phyloP scores from a whole-genome alignment of 2,329 filamentous ascomycete species.

The Xylaria sp. region DNA sequence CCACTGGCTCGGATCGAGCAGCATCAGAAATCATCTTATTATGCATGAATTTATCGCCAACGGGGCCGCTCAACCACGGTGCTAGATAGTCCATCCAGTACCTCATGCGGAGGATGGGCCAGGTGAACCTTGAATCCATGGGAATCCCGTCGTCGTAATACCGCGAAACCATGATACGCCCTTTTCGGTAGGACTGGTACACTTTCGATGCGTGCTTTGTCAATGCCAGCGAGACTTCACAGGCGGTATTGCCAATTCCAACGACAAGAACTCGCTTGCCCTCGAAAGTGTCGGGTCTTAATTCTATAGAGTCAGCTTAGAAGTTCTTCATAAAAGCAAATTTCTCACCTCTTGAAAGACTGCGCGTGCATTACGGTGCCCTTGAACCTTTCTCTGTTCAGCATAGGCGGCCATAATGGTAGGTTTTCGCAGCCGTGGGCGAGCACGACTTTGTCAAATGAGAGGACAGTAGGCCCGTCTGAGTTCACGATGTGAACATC shows the following conservation, averaged over 20 bases:
- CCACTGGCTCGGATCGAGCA: conserved; percentile 35
- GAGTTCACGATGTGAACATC: conserved; percentile 37
- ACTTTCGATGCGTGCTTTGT: conserved; percentile 34
- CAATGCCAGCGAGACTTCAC: conserved; percentile 35
- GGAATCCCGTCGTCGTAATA: conserved; percentile 38
- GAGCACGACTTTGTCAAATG: conserved; percentile 42
- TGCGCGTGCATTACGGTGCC: conserved; percentile 43
- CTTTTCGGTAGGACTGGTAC: conserved; percentile 40
- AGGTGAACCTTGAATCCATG: conserved; percentile 36
- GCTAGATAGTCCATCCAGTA: conserved; percentile 41
- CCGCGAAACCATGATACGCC: conserved; percentile 37
- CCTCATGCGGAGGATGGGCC: conserved; percentile 40
- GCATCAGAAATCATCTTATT: conserved; percentile 41
- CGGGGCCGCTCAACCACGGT: conserved; percentile 32
- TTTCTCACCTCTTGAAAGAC: conserved; percentile 37
- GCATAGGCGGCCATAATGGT: conserved; percentile 37
- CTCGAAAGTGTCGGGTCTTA: conserved; percentile 34
- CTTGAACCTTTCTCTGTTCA: conserved; percentile 38
- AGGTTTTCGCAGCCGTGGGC: conserved; percentile 36
- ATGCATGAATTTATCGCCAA: conserved; percentile 36
- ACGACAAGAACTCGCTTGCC: conserved; percentile 40
- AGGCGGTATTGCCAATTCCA: conserved; percentile 42
- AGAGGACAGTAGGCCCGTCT: conserved; percentile 28
- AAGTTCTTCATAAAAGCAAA: background rate
- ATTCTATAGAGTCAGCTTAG: background rate